A percentile compares a stretch with the other conserved stretches of the same genome.
These are phyloP conservation scores for Brassica rapa DNA, from an alignment of 345 rosid species.

Conservation along the genomic window DNA sequence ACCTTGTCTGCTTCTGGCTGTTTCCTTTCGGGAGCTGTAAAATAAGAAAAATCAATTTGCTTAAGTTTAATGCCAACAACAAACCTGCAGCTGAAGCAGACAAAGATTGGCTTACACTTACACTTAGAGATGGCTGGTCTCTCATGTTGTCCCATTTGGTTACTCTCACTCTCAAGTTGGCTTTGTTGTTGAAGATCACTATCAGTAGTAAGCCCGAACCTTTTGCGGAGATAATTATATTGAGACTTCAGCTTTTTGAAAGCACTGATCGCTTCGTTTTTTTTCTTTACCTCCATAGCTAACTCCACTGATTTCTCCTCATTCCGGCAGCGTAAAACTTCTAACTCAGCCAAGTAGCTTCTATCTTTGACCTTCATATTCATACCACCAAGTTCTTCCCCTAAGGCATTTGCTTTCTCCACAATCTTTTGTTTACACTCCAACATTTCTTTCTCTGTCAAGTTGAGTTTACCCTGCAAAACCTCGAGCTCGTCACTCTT, in stretches of 20 bases:
- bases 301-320: constrained; percentile 50
- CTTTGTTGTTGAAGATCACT: constrained; percentile 36
- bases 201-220: constrained; percentile 52
- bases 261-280: constrained; percentile 34
- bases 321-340: constrained; percentile 47
- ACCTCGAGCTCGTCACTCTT: constrained; percentile 44
- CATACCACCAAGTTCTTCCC: constrained; percentile 47
- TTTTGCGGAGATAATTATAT: constrained; percentile 55
- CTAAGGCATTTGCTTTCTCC: constrained; percentile 46
- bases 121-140: constrained; percentile 45
- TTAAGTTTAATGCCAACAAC: neutral
- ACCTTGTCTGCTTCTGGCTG: constrained; percentile 36
- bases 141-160: constrained; percentile 37
- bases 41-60: constrained; percentile 4
- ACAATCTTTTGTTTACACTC: constrained; percentile 44
- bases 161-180: constrained; percentile 47
- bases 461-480: constrained; percentile 48
- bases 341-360: constrained; percentile 38
- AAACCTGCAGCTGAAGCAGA: constrained; percentile 13
- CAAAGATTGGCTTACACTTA: neutral
- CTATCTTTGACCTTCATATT: constrained; percentile 38
- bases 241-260: constrained; percentile 75
- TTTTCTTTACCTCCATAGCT: constrained; percentile 51
- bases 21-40: constrained; percentile 44
- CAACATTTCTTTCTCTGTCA: constrained; percentile 32